Percentiles rank a stretch among this genome's conserved stretches.
These are phyloP conservation scores for Cladophialophora chaetospira DNA, from an alignment of 2,329 filamentous ascomycete genomes.

Conservation along the genomic window DNA sequence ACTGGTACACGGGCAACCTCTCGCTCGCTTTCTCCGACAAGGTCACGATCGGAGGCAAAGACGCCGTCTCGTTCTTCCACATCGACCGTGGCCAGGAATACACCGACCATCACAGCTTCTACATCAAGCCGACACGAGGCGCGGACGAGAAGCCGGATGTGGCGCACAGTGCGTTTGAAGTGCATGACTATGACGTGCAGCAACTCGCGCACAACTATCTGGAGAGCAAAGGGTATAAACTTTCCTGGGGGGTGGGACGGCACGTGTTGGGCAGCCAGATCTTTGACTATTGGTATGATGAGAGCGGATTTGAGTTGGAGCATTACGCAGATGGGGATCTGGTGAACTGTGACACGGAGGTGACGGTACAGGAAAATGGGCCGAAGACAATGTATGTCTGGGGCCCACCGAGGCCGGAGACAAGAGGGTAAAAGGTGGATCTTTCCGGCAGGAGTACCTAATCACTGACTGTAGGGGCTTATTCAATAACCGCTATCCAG, in stretches of 20 bases:
- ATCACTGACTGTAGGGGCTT: constrained; percentile 36
- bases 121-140: constrained; percentile 13
- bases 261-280: constrained; percentile 69
- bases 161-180: constrained; percentile 70
- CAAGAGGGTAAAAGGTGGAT: background rate
- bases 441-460: constrained; percentile 41
- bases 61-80: constrained; percentile 50
- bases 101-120: constrained; percentile 59
- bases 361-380: constrained; percentile 20
- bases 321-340: constrained; percentile 70
- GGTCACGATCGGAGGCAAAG: constrained; percentile 37
- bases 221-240: constrained; percentile 61
- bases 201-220: constrained; percentile 70
- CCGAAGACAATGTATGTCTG: constrained; percentile 7
- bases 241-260: constrained; percentile 70
- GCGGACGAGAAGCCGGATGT: constrained; percentile 49
- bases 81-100: constrained; percentile 50
- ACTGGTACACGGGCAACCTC: constrained; percentile 36
- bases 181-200: constrained; percentile 71
- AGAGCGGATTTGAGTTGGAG: constrained; percentile 62
- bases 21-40: constrained; percentile 51
- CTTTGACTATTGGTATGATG: constrained; percentile 67
- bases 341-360: constrained; percentile 34
- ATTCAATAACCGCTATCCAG: too few species aligned
- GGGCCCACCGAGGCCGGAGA: constrained; percentile 3